Evolutionary conservation across 2,329 filamentous ascomycete species (phyloP).

Genomic region (Achaetomium macrosporum): DNA sequence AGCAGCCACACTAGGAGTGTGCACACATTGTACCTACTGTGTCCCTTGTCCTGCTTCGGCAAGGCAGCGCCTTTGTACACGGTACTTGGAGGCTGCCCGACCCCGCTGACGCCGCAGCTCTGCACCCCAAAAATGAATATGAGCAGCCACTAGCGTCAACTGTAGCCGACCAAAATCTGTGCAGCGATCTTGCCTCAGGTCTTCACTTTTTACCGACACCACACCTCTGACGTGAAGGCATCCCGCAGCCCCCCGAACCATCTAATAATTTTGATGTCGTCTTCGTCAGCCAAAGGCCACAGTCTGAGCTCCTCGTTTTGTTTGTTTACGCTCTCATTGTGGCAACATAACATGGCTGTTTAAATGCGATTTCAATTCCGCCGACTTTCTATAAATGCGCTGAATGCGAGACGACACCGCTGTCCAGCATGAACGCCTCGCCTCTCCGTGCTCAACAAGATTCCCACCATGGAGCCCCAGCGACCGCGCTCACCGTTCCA

Average conservation of each 20-base stretch:
- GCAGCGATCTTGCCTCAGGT: constrained; percentile 10
- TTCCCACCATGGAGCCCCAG: constrained; percentile 26
- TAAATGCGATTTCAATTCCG: neutral
- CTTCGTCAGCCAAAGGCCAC: neutral
- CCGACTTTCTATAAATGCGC: neutral
- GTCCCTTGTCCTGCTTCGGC: neutral
- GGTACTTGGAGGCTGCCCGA: neutral
- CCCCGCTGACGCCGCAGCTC: constrained; percentile 16
- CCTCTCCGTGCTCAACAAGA: constrained; percentile 15
- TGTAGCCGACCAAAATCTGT: constrained; percentile 14
- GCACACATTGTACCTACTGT: constrained; percentile 4
- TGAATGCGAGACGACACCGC: constrained; percentile 6
- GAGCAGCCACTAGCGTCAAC: constrained; percentile 7
- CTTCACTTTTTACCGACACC: neutral
- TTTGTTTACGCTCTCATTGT: neutral
- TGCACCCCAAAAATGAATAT: constrained; percentile 3
- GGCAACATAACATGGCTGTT: too few relatives aligned
- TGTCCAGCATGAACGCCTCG: constrained; percentile 24
- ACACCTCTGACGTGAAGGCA: too few relatives aligned
- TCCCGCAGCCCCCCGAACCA: too few relatives aligned
- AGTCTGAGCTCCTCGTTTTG: neutral
- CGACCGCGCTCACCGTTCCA: constrained; percentile 17
- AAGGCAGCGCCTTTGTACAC: neutral
- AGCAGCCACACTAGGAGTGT: too few relatives aligned
- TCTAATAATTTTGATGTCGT: neutral